Percentiles rank a stretch among this genome's conserved stretches.
Evolutionary conservation across 179 eudicot genomes (phyloP).

Genomic region (Spergularia azorica): DNA sequence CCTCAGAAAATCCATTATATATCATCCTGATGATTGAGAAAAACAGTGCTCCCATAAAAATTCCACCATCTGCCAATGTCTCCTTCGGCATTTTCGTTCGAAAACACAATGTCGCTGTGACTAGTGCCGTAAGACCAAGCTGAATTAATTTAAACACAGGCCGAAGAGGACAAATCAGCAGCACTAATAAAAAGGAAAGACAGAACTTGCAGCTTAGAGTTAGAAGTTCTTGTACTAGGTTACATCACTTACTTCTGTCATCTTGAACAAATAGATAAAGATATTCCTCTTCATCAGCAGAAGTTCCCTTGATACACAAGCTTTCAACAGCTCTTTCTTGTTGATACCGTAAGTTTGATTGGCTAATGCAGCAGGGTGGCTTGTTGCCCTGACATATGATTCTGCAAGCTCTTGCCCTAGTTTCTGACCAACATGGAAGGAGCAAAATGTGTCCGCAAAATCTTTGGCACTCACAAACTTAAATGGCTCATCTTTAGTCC

Average conservation of each 20-base stretch:
- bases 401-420: conserved; percentile 44
- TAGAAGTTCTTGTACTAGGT: background rate
- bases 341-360: conserved; percentile 48
- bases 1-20: conserved; percentile 60
- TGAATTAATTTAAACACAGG: background rate
- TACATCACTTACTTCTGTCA: conserved; percentile 32
- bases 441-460: conserved; percentile 49
- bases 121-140: conserved; percentile 5
- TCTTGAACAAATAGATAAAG: conserved; percentile 46
- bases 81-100: conserved; percentile 6
- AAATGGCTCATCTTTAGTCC: conserved; percentile 46
- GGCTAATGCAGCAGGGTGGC: conserved; percentile 60
- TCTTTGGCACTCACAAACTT: conserved; percentile 37
- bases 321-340: conserved; percentile 50
- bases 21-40: conserved; percentile 37
- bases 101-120: conserved; percentile 3
- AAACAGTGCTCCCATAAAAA: conserved; percentile 55
- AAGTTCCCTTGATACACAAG: conserved; percentile 48
- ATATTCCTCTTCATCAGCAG: conserved; percentile 63
- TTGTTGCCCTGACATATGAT: conserved; percentile 46
- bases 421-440: conserved; percentile 52
- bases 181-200: background rate
- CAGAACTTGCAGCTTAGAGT: background rate
- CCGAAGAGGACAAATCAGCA: background rate
- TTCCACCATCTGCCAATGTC: conserved; percentile 14